Base-by-base conservation (phyloP, 208 protist species). In the Crithidia mellificae region DNA sequence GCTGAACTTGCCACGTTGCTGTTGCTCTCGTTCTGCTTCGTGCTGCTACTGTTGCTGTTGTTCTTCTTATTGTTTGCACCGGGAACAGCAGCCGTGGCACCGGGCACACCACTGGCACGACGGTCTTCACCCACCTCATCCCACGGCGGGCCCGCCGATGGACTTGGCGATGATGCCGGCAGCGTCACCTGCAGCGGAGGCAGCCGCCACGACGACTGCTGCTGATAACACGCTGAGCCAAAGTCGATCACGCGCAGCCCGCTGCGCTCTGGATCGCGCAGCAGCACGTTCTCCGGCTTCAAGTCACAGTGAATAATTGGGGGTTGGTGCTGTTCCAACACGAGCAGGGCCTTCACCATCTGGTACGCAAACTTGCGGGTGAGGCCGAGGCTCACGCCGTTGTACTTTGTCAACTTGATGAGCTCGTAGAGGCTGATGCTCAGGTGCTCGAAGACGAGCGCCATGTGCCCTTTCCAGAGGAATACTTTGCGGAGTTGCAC, bases 301-400 rank as follows among this genome's bases (percentile, higher is more conserved):
- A 99, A 74, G 76, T 99, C 98, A 62, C 98, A 99, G 72, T 99
- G 98, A 66, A 99, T 98, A 49, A 99, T 94, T 27, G 96, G 83
- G 8, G 98, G 85, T 41, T 97, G 73, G 43, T 84, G 68, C 27
- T 64, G 61, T 41, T 96, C 94, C 17, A 99, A 68, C 67, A 97
- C 95, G 39, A 80, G 74, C 32, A 99, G 80, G 15, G 86, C 89
- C 34, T 83, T 76, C 9, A 98, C 74, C 22, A 99, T 80, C 75
- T 99, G 97, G 68, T 95, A 87, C 17, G 91, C 94, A 75, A 99
- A 99, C 63, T 98, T 98, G 27, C 88, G 81, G 14, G 94, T 83
- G n/a, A 96, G 63, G 36, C 88, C 84, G 5, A 96, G 70, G 29
- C 84, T 90, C 0, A 96, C 80, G n/a, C 94, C 92, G 38, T 90